These are phyloP conservation scores for Sesbania bispinosa DNA, from an alignment of 306 rosid species.

Conservation along the genomic window DNA sequence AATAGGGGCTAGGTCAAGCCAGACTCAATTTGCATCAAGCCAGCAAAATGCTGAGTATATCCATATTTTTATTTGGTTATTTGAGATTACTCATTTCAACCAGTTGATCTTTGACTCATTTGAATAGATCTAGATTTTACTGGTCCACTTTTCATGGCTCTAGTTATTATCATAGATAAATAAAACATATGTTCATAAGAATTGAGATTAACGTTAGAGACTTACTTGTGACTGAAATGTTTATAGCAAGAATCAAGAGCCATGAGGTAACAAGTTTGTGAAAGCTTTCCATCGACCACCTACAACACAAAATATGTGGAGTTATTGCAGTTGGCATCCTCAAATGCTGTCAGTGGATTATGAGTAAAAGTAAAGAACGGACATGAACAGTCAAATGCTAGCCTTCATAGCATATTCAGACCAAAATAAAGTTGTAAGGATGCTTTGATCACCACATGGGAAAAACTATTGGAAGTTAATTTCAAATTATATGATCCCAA, in stretches of 20 bases:
- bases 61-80: not conserved
- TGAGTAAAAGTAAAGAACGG: not conserved
- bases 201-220: conserved; percentile 4
- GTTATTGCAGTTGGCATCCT: conserved; percentile 26
- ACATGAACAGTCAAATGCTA: conserved; percentile 10
- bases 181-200: not conserved
- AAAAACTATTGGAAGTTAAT: not conserved
- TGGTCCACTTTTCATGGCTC: not conserved
- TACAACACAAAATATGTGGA: conserved; percentile 32
- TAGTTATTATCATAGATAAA: not conserved
- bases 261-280: conserved; percentile 94
- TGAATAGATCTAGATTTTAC: not conserved
- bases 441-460: not conserved
- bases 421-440: conserved; percentile 3
- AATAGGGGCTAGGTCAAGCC: not conserved
- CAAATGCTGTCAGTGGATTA: conserved; percentile 9
- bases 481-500: not conserved
- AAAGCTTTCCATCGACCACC: conserved; percentile 99
- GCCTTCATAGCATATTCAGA: not conserved
- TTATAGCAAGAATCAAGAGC: conserved; percentile 94
- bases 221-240: conserved; percentile 72
- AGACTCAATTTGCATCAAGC: not conserved
- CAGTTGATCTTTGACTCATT: not conserved
- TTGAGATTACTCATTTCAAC: not conserved
- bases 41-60: not conserved